Base-by-base conservation (phyloP, 768 basidiomycete species). In the Boletus speciosus region DNA sequence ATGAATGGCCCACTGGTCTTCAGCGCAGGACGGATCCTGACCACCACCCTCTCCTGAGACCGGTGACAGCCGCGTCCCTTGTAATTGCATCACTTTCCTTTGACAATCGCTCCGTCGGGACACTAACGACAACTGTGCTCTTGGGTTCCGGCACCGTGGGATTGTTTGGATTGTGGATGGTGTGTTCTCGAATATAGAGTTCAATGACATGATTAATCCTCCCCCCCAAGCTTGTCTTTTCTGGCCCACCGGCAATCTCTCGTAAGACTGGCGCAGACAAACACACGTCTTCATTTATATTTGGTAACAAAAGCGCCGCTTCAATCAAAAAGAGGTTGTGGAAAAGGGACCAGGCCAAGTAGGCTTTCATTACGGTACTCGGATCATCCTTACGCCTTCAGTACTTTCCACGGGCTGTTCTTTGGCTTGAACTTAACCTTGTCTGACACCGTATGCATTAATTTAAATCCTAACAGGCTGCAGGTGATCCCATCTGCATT, bases 201-300 rank as follows among this genome's bases (percentile, higher is more conserved):
- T 60, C 47, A 58, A 31, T 37, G 11, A 49, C 45, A 40, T 56
- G 53, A 68, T 56, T 49, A 47, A 54, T 53, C 19, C 54, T 37
- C 49, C 51, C 36, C 23, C 47, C 54, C 29, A 60, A 88, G 86
- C 76, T 85, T 44, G 63, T 83, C 47, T 89, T 91, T 63, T 78
- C 81, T 38, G 77, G 78, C 25, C 76, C 85, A 12, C 74, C 76
- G 25, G 65, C 72, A 37, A 67, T 80, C 44, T 90, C 88, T 32
- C 82, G 80, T 65, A 86, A 81, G 60, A 91, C 89, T 6, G 90
- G 90, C 16, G 85, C 88, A 19, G 88, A 91, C 71, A 91, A 91
- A 63, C 82, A 81, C 57, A 93, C 89, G 5, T 90, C 88, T 15
- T 65, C 83, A 5, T 91, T 92, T 68, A 73, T 91, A 21, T 93